A percentile compares a stretch with the other conserved stretches of the same genome.
These are phyloP conservation scores for Leishmania gerbilli DNA, from an alignment of 208 protist species.

Conservation along the genomic window DNA sequence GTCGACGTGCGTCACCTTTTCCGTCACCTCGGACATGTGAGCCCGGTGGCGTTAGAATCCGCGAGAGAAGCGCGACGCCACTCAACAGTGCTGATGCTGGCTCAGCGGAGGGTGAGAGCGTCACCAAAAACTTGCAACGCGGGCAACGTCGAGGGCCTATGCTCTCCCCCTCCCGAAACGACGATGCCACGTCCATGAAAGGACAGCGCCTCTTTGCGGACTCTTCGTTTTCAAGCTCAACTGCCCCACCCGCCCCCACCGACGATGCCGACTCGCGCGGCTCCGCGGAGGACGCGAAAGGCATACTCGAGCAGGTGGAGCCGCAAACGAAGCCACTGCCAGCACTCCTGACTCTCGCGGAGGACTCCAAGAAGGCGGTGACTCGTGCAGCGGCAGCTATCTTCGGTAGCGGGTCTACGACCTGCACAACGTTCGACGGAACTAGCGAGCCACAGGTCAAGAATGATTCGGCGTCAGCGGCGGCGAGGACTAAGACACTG, in stretches of 20 bases:
- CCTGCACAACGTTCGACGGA: no score
- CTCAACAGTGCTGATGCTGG: background rate
- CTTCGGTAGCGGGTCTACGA: background rate
- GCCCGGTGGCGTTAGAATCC: background rate
- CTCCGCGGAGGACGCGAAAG: no score
- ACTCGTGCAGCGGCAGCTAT: background rate
- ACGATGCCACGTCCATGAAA: background rate
- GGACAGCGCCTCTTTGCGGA: background rate
- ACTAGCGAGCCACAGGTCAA: background rate
- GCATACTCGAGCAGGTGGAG: background rate
- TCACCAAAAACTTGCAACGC: background rate
- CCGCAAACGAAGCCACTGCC: background rate
- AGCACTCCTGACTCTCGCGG: background rate
- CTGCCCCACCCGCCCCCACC: background rate
- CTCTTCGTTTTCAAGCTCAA: background rate
- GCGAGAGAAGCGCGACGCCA: background rate
- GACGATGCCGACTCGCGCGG: background rate
- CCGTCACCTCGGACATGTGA: background rate
- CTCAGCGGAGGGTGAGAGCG: background rate
- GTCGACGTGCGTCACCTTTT: background rate
- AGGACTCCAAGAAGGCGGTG: background rate
- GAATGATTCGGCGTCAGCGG: background rate
- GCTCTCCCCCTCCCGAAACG: conserved; percentile 3
- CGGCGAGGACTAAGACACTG: no score
- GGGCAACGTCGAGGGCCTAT: background rate